Conservation (phyloP, 495 filamentous ascomycete genomes). For the Pyrenula massariospora region DNA sequence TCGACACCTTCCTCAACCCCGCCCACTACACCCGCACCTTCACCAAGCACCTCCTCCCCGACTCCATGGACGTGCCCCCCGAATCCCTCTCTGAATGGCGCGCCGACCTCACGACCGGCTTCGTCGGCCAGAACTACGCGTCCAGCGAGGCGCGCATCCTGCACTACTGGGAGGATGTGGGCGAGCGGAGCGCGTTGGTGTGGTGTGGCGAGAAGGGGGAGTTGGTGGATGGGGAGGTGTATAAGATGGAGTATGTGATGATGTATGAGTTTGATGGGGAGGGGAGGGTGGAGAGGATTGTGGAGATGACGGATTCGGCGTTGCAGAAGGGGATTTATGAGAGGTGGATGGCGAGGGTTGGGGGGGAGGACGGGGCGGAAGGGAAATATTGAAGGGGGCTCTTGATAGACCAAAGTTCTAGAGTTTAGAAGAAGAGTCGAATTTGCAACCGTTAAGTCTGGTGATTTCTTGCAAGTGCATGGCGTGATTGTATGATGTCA, state of each 20-base stretch:
- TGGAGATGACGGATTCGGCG: neutral
- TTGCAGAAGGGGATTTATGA: neutral
- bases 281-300: neutral
- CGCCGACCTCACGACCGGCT: neutral
- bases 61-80: neutral
- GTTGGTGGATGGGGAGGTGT: neutral
- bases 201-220: neutral
- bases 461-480: no score
- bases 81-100: neutral
- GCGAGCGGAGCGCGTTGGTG: neutral
- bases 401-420: no score
- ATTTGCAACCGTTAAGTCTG: no score
- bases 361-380: neutral
- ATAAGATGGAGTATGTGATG: neutral
- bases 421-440: no score
- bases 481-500: no score
- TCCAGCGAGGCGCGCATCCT: neutral
- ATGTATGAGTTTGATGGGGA: neutral
- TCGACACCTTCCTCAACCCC: neutral
- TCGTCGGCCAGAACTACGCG: neutral
- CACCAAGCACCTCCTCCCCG: neutral
- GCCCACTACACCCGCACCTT: neutral
- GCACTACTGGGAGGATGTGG: neutral
- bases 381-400: no score
- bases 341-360: neutral